Evolutionary conservation across 1,139 yeast genomes (phyloP).

Genomic region (Yamadazyma atmosphaerica): DNA sequence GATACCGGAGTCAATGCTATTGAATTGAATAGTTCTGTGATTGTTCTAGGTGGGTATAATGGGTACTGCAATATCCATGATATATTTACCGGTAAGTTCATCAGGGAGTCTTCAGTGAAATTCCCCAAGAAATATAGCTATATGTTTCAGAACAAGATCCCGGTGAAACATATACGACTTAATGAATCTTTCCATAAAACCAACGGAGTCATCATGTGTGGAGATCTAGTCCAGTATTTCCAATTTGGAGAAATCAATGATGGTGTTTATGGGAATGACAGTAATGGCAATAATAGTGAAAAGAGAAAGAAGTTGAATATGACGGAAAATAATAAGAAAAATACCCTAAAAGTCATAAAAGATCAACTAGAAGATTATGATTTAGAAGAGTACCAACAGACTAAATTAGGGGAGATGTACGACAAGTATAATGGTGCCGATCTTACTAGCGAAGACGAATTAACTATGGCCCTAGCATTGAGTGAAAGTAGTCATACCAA

Average conservation of each 20-base stretch:
- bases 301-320: conserved; percentile 21
- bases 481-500: conserved; percentile 36
- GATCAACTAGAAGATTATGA: conserved; percentile 43
- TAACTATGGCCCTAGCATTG: conserved; percentile 54
- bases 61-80: conserved; percentile 67
- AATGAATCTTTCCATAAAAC: conserved; percentile 41
- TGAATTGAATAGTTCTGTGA: conserved; percentile 44
- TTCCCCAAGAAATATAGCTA: conserved; percentile 41
- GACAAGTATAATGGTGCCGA: conserved; percentile 47
- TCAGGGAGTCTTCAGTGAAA: conserved; percentile 49
- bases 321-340: conserved; percentile 17
- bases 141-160: conserved; percentile 28
- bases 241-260: conserved; percentile 48
- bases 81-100: conserved; percentile 55
- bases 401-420: conserved; percentile 26
- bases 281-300: conserved; percentile 4
- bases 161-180: conserved; percentile 44
- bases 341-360: conserved; percentile 24
- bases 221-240: conserved; percentile 61
- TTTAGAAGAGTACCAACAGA: conserved; percentile 19
- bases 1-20: conserved; percentile 24
- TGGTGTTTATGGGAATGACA: background rate
- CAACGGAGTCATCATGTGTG: conserved; percentile 56
- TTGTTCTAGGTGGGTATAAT: conserved; percentile 62
- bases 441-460: conserved; percentile 42